A percentile compares a stretch with the other conserved stretches of the same genome.
These are phyloP conservation scores for Beauveria brongniartii DNA, from an alignment of 2,329 filamentous ascomycete species.

Conservation along the genomic window DNA sequence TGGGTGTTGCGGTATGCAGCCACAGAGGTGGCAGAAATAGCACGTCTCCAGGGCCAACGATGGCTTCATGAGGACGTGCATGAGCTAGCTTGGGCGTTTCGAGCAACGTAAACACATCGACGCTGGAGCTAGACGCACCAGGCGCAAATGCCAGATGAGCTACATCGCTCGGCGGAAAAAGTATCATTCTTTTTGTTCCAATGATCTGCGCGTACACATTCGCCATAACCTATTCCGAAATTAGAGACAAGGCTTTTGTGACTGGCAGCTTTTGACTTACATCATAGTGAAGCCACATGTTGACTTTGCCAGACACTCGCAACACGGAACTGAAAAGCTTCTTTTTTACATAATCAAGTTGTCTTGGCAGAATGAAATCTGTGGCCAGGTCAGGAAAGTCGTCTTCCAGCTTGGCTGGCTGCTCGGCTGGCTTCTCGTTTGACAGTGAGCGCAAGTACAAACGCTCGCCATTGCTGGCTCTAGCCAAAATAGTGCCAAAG, in stretches of 20 bases:
- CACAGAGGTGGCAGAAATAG: conserved; percentile 77
- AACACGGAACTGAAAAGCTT: conserved; percentile 70
- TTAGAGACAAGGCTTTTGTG: conserved; percentile 3
- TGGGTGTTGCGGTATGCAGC: conserved; percentile 66
- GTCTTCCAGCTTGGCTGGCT: conserved; percentile 57
- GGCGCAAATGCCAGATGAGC: conserved; percentile 60
- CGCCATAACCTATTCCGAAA: conserved; percentile 59
- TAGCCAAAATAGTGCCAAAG: conserved; percentile 59
- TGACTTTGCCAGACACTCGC: conserved; percentile 69
- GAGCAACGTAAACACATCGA: conserved; percentile 58
- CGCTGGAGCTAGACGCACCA: conserved; percentile 70
- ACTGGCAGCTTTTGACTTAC: conserved; percentile 33
- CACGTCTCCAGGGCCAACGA: conserved; percentile 63
- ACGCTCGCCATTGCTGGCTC: conserved; percentile 48
- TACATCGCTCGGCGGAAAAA: conserved; percentile 75
- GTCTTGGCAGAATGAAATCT: conserved; percentile 62
- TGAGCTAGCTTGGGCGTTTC: conserved; percentile 29
- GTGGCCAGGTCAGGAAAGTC: conserved; percentile 64
- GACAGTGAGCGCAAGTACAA: conserved; percentile 78
- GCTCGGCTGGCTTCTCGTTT: conserved; percentile 55
- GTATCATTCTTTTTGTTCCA: conserved; percentile 63
- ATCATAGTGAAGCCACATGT: conserved; percentile 89
- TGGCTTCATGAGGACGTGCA: conserved; percentile 59
- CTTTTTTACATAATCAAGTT: conserved; percentile 50
- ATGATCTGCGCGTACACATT: conserved; percentile 76